Conservation (phyloP, 306 rosid genomes). For the Fragaria vesca region DNA sequence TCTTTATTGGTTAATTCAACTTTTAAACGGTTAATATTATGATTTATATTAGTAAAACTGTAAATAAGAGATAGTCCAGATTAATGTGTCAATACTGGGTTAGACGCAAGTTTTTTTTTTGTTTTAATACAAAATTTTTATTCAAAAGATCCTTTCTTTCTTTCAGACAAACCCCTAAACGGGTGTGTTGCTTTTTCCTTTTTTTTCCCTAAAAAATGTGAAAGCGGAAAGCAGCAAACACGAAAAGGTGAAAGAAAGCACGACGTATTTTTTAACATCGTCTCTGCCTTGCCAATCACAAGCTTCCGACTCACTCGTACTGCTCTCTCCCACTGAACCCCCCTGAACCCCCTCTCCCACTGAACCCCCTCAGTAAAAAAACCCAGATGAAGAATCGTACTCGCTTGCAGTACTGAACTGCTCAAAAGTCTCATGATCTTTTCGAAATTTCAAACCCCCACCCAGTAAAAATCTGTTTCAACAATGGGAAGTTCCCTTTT, state of each 20-base stretch:
- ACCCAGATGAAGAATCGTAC: background rate
- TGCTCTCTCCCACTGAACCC: background rate
- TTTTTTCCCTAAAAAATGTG: background rate
- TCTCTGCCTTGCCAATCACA: background rate
- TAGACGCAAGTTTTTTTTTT: no score
- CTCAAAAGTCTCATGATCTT: background rate
- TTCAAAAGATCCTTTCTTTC: no score
- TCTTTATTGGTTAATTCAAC: no score
- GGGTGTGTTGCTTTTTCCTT: background rate
- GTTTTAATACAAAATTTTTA: no score
- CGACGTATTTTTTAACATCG: background rate
- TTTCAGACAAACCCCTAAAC: background rate
- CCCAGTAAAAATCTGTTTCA: slow-evolving; percentile 12
- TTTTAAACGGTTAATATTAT: no score
- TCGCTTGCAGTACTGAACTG: background rate
- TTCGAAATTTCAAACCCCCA: background rate
- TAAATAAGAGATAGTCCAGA: no score
- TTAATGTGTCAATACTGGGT: no score
- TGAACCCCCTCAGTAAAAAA: background rate
- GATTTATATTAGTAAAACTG: no score
- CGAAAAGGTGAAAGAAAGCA: background rate
- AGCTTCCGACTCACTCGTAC: background rate
- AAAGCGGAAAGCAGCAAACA: background rate
- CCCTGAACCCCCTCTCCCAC: background rate
- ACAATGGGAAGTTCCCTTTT: slow-evolving; percentile 53